These are phyloP conservation scores for Osmanthus fragrans DNA, from an alignment of 257 asterid genomes.

Conservation along the genomic window DNA sequence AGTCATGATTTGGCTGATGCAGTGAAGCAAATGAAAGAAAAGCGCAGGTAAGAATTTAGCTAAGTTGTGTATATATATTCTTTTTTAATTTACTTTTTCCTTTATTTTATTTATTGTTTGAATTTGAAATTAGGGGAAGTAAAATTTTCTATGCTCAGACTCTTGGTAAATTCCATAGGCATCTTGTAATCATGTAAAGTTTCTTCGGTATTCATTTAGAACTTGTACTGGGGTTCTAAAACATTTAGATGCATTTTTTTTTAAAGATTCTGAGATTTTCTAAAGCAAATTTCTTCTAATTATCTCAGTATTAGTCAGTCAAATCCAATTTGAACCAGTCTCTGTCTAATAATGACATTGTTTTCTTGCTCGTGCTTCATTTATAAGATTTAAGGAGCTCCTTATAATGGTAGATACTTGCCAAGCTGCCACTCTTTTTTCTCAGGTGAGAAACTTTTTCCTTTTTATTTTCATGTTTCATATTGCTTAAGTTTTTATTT, in stretches of 20 bases:
- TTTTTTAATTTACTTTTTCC: not conserved
- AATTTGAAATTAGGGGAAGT: not conserved
- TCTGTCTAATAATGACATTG: conserved; percentile 14
- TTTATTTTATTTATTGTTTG: not conserved
- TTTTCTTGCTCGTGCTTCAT: conserved; percentile 27
- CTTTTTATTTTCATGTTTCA: conserved; percentile 8
- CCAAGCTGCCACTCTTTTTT: conserved; percentile 98
- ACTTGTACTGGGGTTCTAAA: conserved; percentile 16
- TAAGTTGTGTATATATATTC: conserved; percentile 5
- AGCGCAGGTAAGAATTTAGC: conserved; percentile 55
- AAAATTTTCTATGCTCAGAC: not conserved
- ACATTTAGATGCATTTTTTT: not conserved
- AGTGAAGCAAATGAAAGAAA: conserved; percentile 98
- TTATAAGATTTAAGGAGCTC: conserved; percentile 89
- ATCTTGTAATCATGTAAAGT: not conserved
- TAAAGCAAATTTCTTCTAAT: not conserved
- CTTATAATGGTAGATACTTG: conserved; percentile 98
- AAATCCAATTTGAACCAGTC: conserved; percentile 5
- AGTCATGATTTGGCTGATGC: conserved; percentile 99
- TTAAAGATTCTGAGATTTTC: not conserved
- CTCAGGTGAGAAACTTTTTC: conserved; percentile 59
- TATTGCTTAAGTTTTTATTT: conserved; percentile 2
- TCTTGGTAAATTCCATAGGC: not conserved
- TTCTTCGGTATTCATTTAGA: conserved; percentile 15
- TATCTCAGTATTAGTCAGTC: not conserved